Base-by-base conservation (phyloP, 352 stramenopile species). In the Pythium folliculosum region DNA sequence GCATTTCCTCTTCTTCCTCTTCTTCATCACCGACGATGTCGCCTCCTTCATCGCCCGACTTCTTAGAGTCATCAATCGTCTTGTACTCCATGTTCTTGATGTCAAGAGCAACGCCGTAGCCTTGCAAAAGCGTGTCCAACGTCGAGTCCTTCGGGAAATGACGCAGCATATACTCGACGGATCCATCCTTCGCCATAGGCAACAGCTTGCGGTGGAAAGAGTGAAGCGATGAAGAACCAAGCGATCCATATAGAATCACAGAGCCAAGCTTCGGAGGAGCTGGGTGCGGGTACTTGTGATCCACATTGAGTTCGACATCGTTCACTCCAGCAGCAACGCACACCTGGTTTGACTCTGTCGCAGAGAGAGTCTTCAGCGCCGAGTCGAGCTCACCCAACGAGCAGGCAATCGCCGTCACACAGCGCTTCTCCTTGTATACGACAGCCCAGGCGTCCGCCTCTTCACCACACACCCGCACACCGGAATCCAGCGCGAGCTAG, bases 41-140 rank as follows among this genome's bases (percentile, higher is more conserved):
- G 19, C 64, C 63, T 44, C 72, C 64, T 7, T 78, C 76, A 0
- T 78, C 72, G 7, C n/a, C 53, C 17, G 66, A 63, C 47, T 84
- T 87, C 65, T 90, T 91, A 16, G 82, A 92, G 70, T 98, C 93
- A 67, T 98, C 94, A 61, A 98, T 94, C 9, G 94, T 98, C 70
- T 97, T 97, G 76, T 98, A 98, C 75, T 98, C 95, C 88, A 98
- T 98, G 73, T 98, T 98, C 74, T 98, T 98, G 60, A 98, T 97
- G 60, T 98, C 92, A 32, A 98, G 73, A 3, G 87, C 83, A 30
- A 98, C 90, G 10, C 94, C 94, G 60, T 97, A 98, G 21, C 95
- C 95, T 55, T 97, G 90, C 10, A 98, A 65, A 44, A 91, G 69
- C 49, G 92, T 96, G 66, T 89, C 77, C 44, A 91, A 56, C 13